Evolutionary conservation across 495 filamentous ascomycete species (phyloP), one percentile per base, ranked within the genome.

Genomic region (Podospora didyma): DNA sequence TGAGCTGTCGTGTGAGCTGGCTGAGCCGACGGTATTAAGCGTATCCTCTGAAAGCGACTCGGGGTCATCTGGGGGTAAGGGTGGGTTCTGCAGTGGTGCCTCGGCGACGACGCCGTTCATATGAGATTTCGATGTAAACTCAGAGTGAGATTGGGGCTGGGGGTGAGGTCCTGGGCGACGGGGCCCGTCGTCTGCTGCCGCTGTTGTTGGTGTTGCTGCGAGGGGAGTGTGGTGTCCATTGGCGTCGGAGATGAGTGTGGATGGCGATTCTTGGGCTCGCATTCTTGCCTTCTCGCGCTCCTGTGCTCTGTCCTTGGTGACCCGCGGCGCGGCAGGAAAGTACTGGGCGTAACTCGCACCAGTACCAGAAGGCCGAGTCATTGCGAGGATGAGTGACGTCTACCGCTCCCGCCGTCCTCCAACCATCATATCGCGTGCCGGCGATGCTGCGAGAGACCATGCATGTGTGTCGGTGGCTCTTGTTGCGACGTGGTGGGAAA

Each of bases 281-380:
- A 51, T 58, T 61, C 56, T 69, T 41, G 63, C 68, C 67, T 59
- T 73, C 66, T 82, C 79, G 62, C 79, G 73, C 68, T 82, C 78
- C 68, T 73, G 76, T 54, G 79, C 78, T 69, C 75, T 78, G 67
- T 81, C 78, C 70, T 73, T 78, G 49, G 79, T 76, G 44, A 72
- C 77, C 59, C 79, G 73, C 60, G 92, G 89, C 60, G 92, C 92
- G 69, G 87, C 83, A 57, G 92, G 90, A 70, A 95, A 96, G 79
- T 91, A 95, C 73, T 91, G 85, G 69, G 89, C 88, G 82, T 90
- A 94, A 69, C 88, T 85, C 78, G 88, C 87, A 64, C 73, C 77
- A 52, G 88, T 87, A 64, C 73, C 77, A 52, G 85, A 79, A 65
- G 87, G 84, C 78, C 87, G 88, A 82, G 90, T 89, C 89, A 89